Conservation (phyloP, 306 rosid genomes). For the Potentilla sterilis region DNA sequence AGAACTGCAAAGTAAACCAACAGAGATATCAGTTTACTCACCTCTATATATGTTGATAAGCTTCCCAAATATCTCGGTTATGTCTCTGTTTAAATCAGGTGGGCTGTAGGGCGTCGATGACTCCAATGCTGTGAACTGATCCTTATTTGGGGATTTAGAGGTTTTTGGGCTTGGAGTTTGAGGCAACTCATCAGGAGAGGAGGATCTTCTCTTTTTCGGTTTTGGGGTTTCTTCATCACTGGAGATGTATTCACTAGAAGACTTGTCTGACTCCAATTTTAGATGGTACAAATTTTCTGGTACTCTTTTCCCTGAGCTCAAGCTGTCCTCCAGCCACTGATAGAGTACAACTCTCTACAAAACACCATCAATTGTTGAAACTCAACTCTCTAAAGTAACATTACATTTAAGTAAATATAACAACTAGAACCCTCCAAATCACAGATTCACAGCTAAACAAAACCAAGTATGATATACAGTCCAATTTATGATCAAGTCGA, state of each 20-base stretch:
- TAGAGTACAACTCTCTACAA: conserved; percentile 58
- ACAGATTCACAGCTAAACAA: background rate
- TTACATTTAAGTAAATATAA: background rate
- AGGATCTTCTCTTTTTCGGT: conserved; percentile 45
- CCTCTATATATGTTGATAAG: conserved; percentile 92
- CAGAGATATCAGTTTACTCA: conserved; percentile 18
- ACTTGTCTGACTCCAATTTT: conserved; percentile 38
- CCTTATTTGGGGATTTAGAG: conserved; percentile 38
- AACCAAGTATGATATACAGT: background rate
- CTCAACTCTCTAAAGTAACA: background rate
- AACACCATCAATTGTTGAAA: conserved; percentile 1
- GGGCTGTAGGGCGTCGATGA: conserved; percentile 59
- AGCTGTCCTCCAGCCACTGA: conserved; percentile 88
- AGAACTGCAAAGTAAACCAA: conserved; percentile 11
- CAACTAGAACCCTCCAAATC: background rate
- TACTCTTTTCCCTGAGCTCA: conserved; percentile 66
- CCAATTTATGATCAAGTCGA: background rate
- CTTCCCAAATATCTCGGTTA: conserved; percentile 78
- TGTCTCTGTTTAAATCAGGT: conserved; percentile 74
- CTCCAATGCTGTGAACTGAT: conserved; percentile 33
- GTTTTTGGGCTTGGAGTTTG: conserved; percentile 22
- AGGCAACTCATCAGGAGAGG: conserved; percentile 32
- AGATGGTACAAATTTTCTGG: conserved; percentile 60
- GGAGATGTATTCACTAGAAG: conserved; percentile 31
- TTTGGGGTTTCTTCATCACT: conserved; percentile 34